Evolutionary conservation across 305 asterid genomes (phyloP).

Genomic region (Fraxinus baroniana): DNA sequence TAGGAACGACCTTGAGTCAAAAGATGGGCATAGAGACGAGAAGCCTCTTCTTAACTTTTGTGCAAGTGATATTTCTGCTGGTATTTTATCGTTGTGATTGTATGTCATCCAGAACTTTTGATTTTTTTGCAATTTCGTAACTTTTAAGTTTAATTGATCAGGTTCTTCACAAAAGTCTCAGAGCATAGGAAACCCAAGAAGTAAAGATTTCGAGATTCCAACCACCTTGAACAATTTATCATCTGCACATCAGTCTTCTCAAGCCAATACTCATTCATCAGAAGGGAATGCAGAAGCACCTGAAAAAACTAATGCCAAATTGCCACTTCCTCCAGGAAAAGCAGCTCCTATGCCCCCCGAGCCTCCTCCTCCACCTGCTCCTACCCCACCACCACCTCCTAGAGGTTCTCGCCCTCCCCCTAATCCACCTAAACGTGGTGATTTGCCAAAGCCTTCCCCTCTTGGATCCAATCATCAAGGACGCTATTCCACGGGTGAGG

Average conservation of each 20-base stretch:
- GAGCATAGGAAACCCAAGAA: conserved; percentile 24
- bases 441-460: conserved; percentile 43
- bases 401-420: conserved; percentile 54
- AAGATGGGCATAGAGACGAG: conserved; percentile 52
- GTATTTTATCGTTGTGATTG: conserved; percentile 31
- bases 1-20: conserved; percentile 34
- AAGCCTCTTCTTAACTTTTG: conserved; percentile 63
- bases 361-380: conserved; percentile 62
- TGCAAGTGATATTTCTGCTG: conserved; percentile 49
- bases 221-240: conserved; percentile 25
- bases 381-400: conserved; percentile 91
- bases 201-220: conserved; percentile 32
- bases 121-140: background rate
- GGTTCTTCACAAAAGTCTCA: conserved; percentile 44
- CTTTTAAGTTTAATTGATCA: conserved; percentile 25
- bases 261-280: conserved; percentile 28
- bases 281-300: conserved; percentile 26
- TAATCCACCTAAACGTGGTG: conserved; percentile 54
- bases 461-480: conserved; percentile 52
- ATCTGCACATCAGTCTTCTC: conserved; percentile 28
- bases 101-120: background rate
- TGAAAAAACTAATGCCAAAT: conserved; percentile 23
- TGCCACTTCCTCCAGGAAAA: conserved; percentile 79
- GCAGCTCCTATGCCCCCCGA: conserved; percentile 31
- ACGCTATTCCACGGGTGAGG: conserved; percentile 35